Evolutionary conservation across 805 yeast species (phyloP).

Genomic region (Candida dajiaensis): DNA sequence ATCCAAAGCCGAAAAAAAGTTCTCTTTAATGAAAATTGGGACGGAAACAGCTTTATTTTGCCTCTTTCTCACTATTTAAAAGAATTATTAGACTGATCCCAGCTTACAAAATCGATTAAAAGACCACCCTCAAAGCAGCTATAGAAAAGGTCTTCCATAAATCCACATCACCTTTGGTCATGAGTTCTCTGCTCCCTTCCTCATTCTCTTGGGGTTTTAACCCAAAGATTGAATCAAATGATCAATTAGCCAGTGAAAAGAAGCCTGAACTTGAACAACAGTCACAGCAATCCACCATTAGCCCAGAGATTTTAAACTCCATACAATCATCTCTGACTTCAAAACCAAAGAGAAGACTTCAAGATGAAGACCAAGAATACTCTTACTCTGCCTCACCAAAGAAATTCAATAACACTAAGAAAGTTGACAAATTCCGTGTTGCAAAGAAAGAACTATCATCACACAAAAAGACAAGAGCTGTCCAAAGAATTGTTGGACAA

Average conservation of each 20-base stretch:
- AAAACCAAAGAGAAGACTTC: constrained; percentile 11
- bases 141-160: background rate
- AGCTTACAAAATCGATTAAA: too few relatives aligned
- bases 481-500: constrained; percentile 41
- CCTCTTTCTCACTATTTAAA: background rate
- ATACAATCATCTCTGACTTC: constrained; percentile 1
- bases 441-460: constrained; percentile 7
- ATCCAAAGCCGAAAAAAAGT: background rate
- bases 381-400: constrained; percentile 2
- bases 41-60: background rate
- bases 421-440: constrained; percentile 9
- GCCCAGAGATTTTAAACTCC: constrained; percentile 4
- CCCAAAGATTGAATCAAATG: constrained; percentile 26
- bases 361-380: constrained; percentile 11
- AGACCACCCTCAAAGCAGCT: too few relatives aligned
- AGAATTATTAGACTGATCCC: background rate
- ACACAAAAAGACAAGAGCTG: constrained; percentile 23
- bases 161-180: background rate
- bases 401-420: constrained; percentile 2
- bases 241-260: background rate
- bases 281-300: background rate
- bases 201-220: constrained; percentile 23
- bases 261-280: background rate
- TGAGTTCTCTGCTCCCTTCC: constrained; percentile 15
- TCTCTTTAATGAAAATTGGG: background rate